These are phyloP conservation scores for Talaromyces funiculosus DNA, from an alignment of 2,329 filamentous ascomycete species.

Conservation along the genomic window DNA sequence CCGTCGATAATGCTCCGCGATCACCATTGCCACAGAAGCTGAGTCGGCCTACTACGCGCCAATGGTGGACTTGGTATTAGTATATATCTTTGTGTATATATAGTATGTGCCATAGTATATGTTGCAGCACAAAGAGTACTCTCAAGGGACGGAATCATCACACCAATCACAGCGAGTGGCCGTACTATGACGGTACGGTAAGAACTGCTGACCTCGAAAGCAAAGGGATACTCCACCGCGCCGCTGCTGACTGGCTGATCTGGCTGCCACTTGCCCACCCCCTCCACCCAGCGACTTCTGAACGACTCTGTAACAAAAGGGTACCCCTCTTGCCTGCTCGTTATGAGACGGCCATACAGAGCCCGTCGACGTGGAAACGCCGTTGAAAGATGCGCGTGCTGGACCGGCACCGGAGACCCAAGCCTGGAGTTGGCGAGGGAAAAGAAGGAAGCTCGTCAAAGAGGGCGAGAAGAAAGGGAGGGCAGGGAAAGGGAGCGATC, in stretches of 20 bases:
- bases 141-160: background rate
- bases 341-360: too few species aligned
- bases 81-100: too few species aligned
- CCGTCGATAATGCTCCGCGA: background rate
- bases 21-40: background rate
- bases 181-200: background rate
- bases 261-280: background rate
- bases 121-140: background rate
- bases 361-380: too few species aligned
- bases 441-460: background rate
- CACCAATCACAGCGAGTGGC: background rate
- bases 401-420: background rate
- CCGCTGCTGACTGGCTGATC: background rate
- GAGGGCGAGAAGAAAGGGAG: background rate
- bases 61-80: background rate
- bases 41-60: background rate
- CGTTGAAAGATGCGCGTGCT: background rate
- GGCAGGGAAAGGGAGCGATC: slow-evolving; percentile 5
- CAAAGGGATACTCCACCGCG: background rate
- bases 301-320: background rate
- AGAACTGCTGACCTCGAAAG: slow-evolving; percentile 9
- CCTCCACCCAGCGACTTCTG: background rate
- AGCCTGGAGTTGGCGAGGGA: background rate
- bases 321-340: background rate
- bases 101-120: too few species aligned